Conservation (phyloP, 1,284 basidiomycete species). For the Vanrija sp. region DNA sequence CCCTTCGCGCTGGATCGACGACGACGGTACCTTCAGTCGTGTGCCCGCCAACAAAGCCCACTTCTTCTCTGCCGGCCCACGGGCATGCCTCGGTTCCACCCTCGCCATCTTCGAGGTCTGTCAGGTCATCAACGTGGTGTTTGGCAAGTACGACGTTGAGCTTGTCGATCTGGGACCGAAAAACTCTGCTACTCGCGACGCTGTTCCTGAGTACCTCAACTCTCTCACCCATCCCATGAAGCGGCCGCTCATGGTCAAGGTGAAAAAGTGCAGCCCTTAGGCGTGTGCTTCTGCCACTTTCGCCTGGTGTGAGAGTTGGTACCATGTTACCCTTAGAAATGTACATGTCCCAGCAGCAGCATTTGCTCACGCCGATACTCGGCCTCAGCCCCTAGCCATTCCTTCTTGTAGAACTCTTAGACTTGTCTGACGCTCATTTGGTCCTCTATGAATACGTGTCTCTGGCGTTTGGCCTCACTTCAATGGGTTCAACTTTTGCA, state of each 20-base stretch:
- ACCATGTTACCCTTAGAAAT: too few species aligned
- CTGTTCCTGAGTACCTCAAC: background rate
- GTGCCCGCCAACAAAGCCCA: background rate
- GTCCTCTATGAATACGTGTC: too few species aligned
- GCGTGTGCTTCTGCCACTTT: too few species aligned
- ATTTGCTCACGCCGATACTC: too few species aligned
- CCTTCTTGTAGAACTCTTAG: too few species aligned
- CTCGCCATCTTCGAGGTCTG: background rate
- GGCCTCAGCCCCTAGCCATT: too few species aligned
- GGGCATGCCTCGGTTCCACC: background rate
- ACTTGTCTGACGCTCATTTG: too few species aligned
- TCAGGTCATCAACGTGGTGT: constrained; percentile 1
- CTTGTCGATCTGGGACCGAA: background rate
- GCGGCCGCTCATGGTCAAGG: constrained; percentile 1
- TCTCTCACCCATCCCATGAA: constrained; percentile 3
- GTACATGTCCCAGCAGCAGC: too few species aligned
- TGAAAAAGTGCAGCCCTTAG: background rate
- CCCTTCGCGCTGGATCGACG: background rate
- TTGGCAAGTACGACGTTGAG: constrained; percentile 1
- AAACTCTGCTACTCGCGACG: background rate
- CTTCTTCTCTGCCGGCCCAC: constrained; percentile 1
- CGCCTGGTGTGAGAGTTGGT: too few species aligned
- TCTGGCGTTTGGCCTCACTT: too few species aligned
- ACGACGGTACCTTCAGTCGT: background rate
- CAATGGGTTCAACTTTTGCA: too few species aligned